Evolutionary conservation across 805 yeast species (phyloP).

Genomic region (Wickerhamiella allomyrinae): DNA sequence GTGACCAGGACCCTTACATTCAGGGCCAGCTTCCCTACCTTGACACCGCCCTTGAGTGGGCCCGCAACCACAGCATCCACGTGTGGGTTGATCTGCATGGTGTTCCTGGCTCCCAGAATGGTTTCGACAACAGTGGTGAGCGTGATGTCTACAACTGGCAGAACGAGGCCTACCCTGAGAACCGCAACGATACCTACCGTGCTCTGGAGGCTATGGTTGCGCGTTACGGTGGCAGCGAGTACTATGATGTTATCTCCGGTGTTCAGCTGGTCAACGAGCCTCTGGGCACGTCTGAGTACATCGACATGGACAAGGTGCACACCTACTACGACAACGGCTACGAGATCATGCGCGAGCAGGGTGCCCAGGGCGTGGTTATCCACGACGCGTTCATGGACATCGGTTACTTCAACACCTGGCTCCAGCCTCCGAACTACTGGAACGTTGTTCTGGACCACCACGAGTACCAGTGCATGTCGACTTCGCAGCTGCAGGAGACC

Average conservation of each 20-base stretch:
- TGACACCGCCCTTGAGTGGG: constrained; percentile 70
- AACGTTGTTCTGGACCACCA: constrained; percentile 77
- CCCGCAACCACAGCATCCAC: constrained; percentile 41
- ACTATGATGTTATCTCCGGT: constrained; percentile 62
- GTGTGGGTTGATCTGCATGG: constrained; percentile 93
- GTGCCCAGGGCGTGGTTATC: constrained; percentile 42
- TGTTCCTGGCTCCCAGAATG: constrained; percentile 94
- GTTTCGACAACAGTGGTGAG: constrained; percentile 85
- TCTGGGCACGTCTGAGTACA: constrained; percentile 44
- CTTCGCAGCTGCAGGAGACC: constrained; percentile 41
- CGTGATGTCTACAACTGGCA: constrained; percentile 50
- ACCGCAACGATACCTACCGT: constrained; percentile 38
- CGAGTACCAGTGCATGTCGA: constrained; percentile 73
- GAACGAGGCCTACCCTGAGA: constrained; percentile 30
- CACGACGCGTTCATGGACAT: constrained; percentile 69
- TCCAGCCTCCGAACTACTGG: constrained; percentile 31
- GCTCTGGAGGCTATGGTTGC: constrained; percentile 42
- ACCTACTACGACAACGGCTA: constrained; percentile 53
- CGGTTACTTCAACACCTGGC: constrained; percentile 47
- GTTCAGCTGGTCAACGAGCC: constrained; percentile 86
- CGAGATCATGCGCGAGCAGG: constrained; percentile 40
- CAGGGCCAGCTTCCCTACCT: constrained; percentile 63
- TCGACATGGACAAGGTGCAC: constrained; percentile 45
- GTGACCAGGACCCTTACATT: constrained; percentile 68
- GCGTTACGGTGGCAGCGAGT: constrained; percentile 49